phyloP scores from a whole-genome alignment of 2,329 filamentous ascomycete genomes.

The Pseudogymnoascus sp. region DNA sequence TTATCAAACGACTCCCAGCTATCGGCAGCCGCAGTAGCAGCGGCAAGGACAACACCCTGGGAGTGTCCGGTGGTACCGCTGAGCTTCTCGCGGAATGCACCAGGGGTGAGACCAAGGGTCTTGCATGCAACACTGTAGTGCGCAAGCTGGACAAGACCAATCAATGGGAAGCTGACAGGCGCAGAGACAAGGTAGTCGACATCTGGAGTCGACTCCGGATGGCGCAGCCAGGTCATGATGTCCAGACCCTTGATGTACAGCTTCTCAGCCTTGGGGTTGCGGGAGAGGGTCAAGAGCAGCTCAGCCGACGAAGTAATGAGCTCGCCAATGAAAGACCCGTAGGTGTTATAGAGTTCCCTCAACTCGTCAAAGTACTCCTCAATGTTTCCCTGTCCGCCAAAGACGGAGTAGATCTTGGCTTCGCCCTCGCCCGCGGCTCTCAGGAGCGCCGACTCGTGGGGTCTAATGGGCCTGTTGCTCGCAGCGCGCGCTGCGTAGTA shows the following conservation, averaged over 20 bases:
- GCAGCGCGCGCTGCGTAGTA: slow-evolving; percentile 88
- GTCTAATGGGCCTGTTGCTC: slow-evolving; percentile 75
- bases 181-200: slow-evolving; percentile 90
- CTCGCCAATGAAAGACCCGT: slow-evolving; percentile 82
- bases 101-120: slow-evolving; percentile 80
- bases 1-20: slow-evolving; percentile 90
- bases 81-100: slow-evolving; percentile 75
- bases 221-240: slow-evolving; percentile 85
- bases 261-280: slow-evolving; percentile 82
- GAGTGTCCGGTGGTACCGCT: slow-evolving; percentile 91
- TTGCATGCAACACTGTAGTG: slow-evolving; percentile 95
- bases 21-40: slow-evolving; percentile 80
- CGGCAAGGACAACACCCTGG: slow-evolving; percentile 89
- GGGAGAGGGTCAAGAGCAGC: slow-evolving; percentile 75
- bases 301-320: slow-evolving; percentile 75
- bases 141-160: slow-evolving; percentile 89
- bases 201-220: slow-evolving; percentile 83
- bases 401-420: slow-evolving; percentile 85
- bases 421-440: slow-evolving; percentile 77
- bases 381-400: slow-evolving; percentile 96
- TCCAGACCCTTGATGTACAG: slow-evolving; percentile 96
- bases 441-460: slow-evolving; percentile 88
- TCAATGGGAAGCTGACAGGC: slow-evolving; percentile 90
- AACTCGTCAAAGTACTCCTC: slow-evolving; percentile 99
- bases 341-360: slow-evolving; percentile 81